These are phyloP conservation scores for Phytophthora pistaciae DNA, from an alignment of 352 stramenopile species.

Conservation along the genomic window DNA sequence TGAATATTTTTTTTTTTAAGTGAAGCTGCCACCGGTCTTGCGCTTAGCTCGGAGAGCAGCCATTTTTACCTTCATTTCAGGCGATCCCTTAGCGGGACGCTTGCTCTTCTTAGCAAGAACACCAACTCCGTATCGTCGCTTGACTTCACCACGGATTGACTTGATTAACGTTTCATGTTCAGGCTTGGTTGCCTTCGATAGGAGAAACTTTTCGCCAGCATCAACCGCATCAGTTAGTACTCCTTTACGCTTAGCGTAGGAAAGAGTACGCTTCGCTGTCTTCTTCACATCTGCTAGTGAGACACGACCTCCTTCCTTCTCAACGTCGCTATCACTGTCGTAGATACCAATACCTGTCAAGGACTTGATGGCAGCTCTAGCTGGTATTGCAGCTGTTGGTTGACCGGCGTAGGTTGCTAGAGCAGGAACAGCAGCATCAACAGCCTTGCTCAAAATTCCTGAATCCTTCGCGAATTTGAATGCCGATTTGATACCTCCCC, in stretches of 20 bases:
- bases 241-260: slow-evolving; percentile 23
- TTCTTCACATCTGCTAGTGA: slow-evolving; percentile 16
- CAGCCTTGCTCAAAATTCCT: neutral
- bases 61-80: no score
- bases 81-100: neutral
- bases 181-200: neutral
- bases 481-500: neutral
- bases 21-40: no score
- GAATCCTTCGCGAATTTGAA: neutral
- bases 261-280: slow-evolving; percentile 6
- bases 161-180: slow-evolving; percentile 16
- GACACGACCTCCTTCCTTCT: slow-evolving; percentile 9
- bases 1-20: no score
- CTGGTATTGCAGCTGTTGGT: slow-evolving; percentile 14
- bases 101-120: neutral
- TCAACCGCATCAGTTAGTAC: neutral
- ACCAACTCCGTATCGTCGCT: slow-evolving; percentile 19
- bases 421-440: slow-evolving; percentile 10
- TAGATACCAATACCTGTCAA: slow-evolving; percentile 20
- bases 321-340: slow-evolving; percentile 14
- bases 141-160: slow-evolving; percentile 1
- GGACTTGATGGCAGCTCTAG: slow-evolving; percentile 11
- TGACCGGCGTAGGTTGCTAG: neutral
- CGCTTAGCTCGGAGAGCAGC: no score
- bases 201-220: no score